Evolutionary conservation across 169 alveolate species (phyloP).

Genomic region (Plasmodium adleri): DNA sequence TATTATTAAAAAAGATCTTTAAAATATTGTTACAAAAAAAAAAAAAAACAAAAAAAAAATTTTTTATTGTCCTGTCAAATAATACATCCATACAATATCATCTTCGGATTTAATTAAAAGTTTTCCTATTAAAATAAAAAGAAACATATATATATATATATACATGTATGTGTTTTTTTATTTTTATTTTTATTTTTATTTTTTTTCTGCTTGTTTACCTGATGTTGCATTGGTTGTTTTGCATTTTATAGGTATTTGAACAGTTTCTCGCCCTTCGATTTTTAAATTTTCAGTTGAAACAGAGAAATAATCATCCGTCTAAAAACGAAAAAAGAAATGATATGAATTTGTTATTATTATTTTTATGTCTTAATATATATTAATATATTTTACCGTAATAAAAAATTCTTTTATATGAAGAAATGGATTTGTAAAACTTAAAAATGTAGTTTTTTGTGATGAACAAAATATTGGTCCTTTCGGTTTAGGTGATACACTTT

Average conservation of each 20-base stretch:
- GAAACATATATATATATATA: not conserved
- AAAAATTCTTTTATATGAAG: conserved; percentile 53
- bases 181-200: not conserved
- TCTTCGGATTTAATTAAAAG: conserved; percentile 71
- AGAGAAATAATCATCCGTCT: conserved; percentile 61
- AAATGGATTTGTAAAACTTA: conserved; percentile 67
- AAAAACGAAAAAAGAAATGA: not conserved
- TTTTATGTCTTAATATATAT: not conserved
- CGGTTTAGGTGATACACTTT: conserved; percentile 70
- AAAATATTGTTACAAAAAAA: too few species aligned
- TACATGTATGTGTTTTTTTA: not conserved
- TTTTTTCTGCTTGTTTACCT: conserved; percentile 9
- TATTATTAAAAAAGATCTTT: not conserved
- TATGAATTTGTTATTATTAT: too few species aligned
- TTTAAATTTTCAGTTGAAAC: conserved; percentile 55
- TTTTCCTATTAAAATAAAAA: conserved; percentile 33
- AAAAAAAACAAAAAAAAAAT: too few species aligned
- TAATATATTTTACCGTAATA: conserved; percentile 19
- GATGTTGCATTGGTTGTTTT: conserved; percentile 57
- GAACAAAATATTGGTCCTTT: conserved; percentile 75
- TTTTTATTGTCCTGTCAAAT: conserved; percentile 64
- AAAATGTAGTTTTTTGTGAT: conserved; percentile 73
- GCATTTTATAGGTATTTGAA: conserved; percentile 67
- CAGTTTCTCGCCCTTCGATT: conserved; percentile 62
- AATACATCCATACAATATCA: conserved; percentile 63